phyloP scores from a whole-genome alignment of 2,329 filamentous ascomycete species.

The Colletotrichum sidae region DNA sequence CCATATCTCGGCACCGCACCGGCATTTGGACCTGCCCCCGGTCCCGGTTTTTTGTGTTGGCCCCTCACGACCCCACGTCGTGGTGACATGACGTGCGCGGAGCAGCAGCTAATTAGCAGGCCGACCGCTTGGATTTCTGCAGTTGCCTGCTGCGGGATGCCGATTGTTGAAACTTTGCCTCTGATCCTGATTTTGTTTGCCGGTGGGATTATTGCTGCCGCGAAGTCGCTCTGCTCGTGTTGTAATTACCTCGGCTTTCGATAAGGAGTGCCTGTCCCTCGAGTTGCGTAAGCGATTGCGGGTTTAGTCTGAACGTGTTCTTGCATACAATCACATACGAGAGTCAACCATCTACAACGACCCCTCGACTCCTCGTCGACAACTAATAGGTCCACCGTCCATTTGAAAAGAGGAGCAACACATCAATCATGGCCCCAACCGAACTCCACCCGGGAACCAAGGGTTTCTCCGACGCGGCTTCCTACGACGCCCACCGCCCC shows the following conservation, averaged over 20 bases:
- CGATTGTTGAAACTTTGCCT: background rate
- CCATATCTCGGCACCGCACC: conserved; percentile 31
- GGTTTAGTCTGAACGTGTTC: background rate
- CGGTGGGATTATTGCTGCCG: background rate
- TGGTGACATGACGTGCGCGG: conserved; percentile 23
- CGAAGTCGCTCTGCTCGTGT: background rate
- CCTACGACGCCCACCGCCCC: conserved; percentile 77
- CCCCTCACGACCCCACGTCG: conserved; percentile 13
- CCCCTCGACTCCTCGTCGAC: too few species aligned
- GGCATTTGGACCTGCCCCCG: conserved; percentile 15
- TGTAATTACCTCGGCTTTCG: background rate
- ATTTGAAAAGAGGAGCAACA: background rate
- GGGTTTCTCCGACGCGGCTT: conserved; percentile 73
- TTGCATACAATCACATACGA: background rate
- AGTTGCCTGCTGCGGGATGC: background rate
- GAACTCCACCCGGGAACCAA: conserved; percentile 64
- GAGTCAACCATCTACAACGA: too few species aligned
- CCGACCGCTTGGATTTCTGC: background rate
- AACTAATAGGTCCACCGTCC: too few species aligned
- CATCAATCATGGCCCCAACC: conserved; percentile 20
- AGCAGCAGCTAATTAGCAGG: conserved; percentile 1
- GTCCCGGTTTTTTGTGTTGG: background rate
- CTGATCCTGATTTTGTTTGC: background rate
- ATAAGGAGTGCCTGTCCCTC: too few species aligned
- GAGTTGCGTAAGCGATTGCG: background rate